Conservation (phyloP, 257 asterid species). For the Rubia yunnanensis region DNA sequence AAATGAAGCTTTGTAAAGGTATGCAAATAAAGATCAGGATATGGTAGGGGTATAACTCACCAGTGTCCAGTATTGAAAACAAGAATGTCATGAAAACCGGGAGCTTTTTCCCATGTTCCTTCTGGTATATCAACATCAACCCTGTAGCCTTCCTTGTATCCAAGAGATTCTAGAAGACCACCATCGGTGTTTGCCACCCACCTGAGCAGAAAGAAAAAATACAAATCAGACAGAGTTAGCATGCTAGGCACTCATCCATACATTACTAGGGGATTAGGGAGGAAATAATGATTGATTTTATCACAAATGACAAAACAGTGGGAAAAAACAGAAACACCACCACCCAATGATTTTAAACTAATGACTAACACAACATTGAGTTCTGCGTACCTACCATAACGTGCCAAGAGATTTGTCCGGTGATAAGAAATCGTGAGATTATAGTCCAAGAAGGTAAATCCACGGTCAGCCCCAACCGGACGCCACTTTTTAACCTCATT, state of each 20-base stretch:
- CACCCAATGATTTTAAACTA: too few species aligned
- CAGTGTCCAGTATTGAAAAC: slow-evolving; percentile 95
- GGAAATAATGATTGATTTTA: too few species aligned
- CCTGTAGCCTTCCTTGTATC: slow-evolving; percentile 85
- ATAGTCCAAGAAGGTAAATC: slow-evolving; percentile 74
- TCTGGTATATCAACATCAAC: slow-evolving; percentile 87
- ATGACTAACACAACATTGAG: neutral
- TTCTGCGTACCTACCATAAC: slow-evolving; percentile 86
- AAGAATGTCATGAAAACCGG: slow-evolving; percentile 63
- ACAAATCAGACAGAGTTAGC: neutral
- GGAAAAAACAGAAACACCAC: neutral
- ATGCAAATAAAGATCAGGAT: neutral
- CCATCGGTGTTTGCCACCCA: slow-evolving; percentile 61
- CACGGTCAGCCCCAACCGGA: slow-evolving; percentile 94
- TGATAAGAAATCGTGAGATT: slow-evolving; percentile 90
- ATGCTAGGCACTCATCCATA: neutral
- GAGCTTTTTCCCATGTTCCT: slow-evolving; percentile 83
- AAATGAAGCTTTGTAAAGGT: neutral
- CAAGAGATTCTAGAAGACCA: slow-evolving; percentile 53
- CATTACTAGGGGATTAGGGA: neutral
- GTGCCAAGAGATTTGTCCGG: slow-evolving; percentile 90
- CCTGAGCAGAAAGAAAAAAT: slow-evolving; percentile 30
- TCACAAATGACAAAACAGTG: too few species aligned
- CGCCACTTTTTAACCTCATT: slow-evolving; percentile 87
- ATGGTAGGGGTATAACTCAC: slow-evolving; percentile 25